Evolutionary conservation across 148 eudicot genomes (phyloP).

Genomic region (Persicaria maculosa): DNA sequence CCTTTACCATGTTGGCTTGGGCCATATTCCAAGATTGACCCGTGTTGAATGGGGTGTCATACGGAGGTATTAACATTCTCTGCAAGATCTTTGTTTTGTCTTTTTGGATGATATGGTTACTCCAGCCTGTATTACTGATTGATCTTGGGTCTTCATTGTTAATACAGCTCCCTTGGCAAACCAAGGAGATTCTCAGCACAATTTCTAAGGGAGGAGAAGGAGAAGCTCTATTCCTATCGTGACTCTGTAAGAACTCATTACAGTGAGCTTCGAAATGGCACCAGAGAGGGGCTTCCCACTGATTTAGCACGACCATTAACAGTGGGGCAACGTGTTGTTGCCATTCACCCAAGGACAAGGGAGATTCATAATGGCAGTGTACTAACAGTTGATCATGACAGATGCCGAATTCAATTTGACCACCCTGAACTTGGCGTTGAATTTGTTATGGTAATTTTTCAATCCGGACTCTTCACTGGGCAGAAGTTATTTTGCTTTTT

Average conservation of each 20-base stretch:
- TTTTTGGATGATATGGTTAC: neutral
- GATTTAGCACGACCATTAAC: slow-evolving; percentile 97
- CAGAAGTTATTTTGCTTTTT: neutral
- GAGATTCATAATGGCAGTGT: slow-evolving; percentile 90
- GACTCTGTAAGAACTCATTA: slow-evolving; percentile 90
- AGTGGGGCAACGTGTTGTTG: slow-evolving; percentile 91
- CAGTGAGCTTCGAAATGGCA: slow-evolving; percentile 82
- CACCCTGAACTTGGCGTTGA: slow-evolving; percentile 94
- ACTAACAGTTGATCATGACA: slow-evolving; percentile 76
- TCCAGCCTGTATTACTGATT: neutral
- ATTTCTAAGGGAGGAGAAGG: slow-evolving; percentile 90
- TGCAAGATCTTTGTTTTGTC: neutral
- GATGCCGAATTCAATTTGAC: slow-evolving; percentile 95
- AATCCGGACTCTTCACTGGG: neutral
- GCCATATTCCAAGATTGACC: slow-evolving; percentile 94
- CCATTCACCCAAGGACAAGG: slow-evolving; percentile 89
- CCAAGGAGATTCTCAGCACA: slow-evolving; percentile 91
- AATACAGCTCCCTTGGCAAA: slow-evolving; percentile 89
- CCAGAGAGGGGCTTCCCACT: slow-evolving; percentile 84
- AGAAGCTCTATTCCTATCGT: slow-evolving; percentile 85
- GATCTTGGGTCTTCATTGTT: slow-evolving; percentile 14
- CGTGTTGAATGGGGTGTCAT: slow-evolving; percentile 99
- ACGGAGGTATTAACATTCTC: slow-evolving; percentile 57
- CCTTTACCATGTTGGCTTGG: slow-evolving; percentile 90
- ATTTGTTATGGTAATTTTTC: slow-evolving; percentile 71